Base-by-base conservation (phyloP, 768 basidiomycete genomes). In the Infundibulicybe gibba region DNA sequence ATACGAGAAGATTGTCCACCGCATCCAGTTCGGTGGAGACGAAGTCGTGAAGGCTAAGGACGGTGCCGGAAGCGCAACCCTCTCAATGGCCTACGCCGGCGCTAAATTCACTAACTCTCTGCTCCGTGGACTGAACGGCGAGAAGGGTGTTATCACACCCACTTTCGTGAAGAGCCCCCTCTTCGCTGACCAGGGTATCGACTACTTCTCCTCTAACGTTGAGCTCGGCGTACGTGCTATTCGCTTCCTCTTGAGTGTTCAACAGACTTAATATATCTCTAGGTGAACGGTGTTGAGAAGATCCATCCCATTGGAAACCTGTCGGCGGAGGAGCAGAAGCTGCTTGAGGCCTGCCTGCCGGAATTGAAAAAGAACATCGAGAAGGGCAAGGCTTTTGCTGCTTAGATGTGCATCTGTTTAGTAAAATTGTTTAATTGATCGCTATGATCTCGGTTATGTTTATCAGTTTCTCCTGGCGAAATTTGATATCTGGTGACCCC, bases 21-120 rank as follows among this genome's bases (percentile, higher is more conserved):
- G 95, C 48, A 97, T 98, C 63, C 95, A 99, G 66, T 98, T 81
- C 57, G 95, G 95, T 63, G 95, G 95, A 69, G 95, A 99, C 60
- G 94, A 97, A 71, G 94, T 97, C 53, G 95, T 98, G 62, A 86
- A 97, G 77, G 94, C 94, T 43, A 98, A 98, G 79, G 94, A 94
- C 54, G 87, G 87, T 59, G 87, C 90, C 48, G 95, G 95, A 50
- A 91, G 89, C 45, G 94, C 94, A 6, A 95, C 93, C 19, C 84
- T 95, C 49, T 92, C 90, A 31, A 97, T 97, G 94, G 93, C 92
- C 2, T 91, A 86, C 58, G 90, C 95, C 40, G 95, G 94, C 58
- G 90, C 91, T 61, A 87, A 89, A 69, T 98, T 98, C 70, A 79
- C 92, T 49, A 73, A 77, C 61, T 77, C 86, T 42, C 74, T 97